Base-by-base conservation (phyloP, 2,329 filamentous ascomycete species). In the Fusarium cyanostomum region DNA sequence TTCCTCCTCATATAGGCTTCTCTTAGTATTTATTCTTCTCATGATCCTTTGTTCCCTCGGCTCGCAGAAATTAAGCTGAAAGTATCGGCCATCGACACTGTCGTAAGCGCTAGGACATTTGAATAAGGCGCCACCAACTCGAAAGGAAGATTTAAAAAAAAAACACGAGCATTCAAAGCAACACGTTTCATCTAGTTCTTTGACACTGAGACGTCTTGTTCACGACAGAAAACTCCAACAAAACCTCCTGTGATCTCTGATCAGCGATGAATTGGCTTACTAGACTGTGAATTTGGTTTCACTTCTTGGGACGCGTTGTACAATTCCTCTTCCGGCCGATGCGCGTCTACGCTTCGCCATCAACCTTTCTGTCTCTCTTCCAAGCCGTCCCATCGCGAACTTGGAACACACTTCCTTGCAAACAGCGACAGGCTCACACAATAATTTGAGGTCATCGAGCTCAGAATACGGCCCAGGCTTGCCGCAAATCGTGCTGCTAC, bases 51-150 rank as follows among this genome's bases (percentile, higher is more conserved):
- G 21, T 6, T 21, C 21, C 21, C 21, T 21, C 21, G 21, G 21
- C 21, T 4, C 21, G 21, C 21, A 6, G 21, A 6, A 21, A 21
- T 21, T 6, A 21, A 21, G 21, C 21, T 21, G 21, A 21, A 21
- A 21, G 6, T 21, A 21, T 21, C 21, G 21, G 21, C 21, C 37
- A 16, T 38, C 34, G 16, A 37, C 16, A 43, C 28, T 21, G 31
- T 38, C 37, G 41, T 24, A 35, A 30, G 33, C 30, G 37, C 28
- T 30, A 34, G 38, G 3, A 12, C 48, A 27, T 42, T 39, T 67
- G 56, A 67, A 59, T 63, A 66, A 52, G 45, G 63, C 65, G 60
- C 67, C 67, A 67, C 67, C 30, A 31, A 21, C 51, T 56, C 60
- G 43, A 70, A 64, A 27, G 24, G 44, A 48, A 56, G 26, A n/a